Base-by-base conservation (phyloP, 331 rosid species). In the Arachis monticola region DNA sequence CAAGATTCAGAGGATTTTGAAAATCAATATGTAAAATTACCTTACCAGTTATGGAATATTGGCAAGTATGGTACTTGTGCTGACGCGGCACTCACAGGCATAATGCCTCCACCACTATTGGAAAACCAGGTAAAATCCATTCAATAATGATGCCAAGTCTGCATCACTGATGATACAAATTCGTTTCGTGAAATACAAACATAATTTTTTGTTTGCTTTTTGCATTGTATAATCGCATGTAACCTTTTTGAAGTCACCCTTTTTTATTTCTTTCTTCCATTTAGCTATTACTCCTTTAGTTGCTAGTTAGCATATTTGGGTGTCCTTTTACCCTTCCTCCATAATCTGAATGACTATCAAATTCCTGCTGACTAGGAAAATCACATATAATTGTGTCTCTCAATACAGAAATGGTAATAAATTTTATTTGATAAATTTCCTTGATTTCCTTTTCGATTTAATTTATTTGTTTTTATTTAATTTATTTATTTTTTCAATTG, bases 71-170 rank as follows among this genome's bases (percentile, higher is more conserved):
- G 97, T 59, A 78, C 79, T 67, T 92, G 99, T 87, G 87, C 93
- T 55, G 99, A 92, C 86, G 99, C 96, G 13, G 99, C 99, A 59
- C 78, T 95, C 62, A 81, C 90, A 47, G 96, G 99, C 61, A 86
- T 86, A 75, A 95, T 95, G 99, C 99, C 96, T 65, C 98, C 99
- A 12, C 99, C 98, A 1, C 81, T 95, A 64, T 86, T 92, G 96
- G 99, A 95, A 84, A 79, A 86, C 60, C 97, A 95, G 97, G 98
- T 95, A 87, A 79, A 53, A 22, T 51, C 55, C 55, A 48, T 74
- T 47, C 4, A 67, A 56, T 52, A 13, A 55, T 79, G 31, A 1
- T 72, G 35, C 67, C 22, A 55, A 73, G 59, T 61, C 69, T 72
- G 13, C 56, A 12, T 14, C 40, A 27, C 12, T 57, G 46, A 35